phyloP scores from a whole-genome alignment of 257 asterid genomes.

The Marsdenia floribunda region DNA sequence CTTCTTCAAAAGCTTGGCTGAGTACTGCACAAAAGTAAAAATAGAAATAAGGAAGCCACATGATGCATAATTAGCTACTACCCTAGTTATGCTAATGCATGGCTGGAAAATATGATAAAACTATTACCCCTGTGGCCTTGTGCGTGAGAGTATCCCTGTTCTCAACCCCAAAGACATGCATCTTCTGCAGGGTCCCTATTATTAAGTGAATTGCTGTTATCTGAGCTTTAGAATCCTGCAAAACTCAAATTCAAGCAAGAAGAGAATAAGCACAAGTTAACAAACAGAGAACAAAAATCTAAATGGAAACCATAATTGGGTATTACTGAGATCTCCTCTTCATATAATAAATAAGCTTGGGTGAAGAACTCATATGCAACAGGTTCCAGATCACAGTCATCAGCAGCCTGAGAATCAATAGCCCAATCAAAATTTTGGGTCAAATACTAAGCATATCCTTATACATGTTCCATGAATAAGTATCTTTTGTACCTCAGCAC shows the following conservation, averaged over 20 bases:
- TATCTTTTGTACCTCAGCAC: constrained; percentile 77
- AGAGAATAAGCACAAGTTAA: constrained; percentile 10
- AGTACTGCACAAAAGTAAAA: constrained; percentile 46
- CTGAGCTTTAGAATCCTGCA: constrained; percentile 92
- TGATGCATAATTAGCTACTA: not conserved
- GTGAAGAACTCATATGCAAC: constrained; percentile 98
- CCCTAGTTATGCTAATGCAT: not conserved
- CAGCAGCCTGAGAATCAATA: constrained; percentile 77
- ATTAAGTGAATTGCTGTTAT: constrained; percentile 85
- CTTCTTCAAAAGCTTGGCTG: constrained; percentile 96
- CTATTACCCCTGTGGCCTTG: constrained; percentile 93
- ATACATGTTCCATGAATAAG: constrained; percentile 13
- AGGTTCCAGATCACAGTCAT: constrained; percentile 92
- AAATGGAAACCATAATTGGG: not conserved
- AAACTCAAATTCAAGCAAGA: constrained; percentile 15
- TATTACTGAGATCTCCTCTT: constrained; percentile 91
- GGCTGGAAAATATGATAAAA: constrained; percentile 10
- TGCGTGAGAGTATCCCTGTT: constrained; percentile 96
- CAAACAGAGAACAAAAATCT: constrained; percentile 8
- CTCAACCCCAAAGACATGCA: constrained; percentile 93
- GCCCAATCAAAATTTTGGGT: constrained; percentile 16
- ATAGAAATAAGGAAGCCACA: constrained; percentile 20
- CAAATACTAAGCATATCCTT: constrained; percentile 19
- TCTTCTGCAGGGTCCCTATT: constrained; percentile 95
- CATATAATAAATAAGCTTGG: constrained; percentile 92